phyloP scores from a whole-genome alignment of 129 eudicot genomes.

The Escallonia herrerae region DNA sequence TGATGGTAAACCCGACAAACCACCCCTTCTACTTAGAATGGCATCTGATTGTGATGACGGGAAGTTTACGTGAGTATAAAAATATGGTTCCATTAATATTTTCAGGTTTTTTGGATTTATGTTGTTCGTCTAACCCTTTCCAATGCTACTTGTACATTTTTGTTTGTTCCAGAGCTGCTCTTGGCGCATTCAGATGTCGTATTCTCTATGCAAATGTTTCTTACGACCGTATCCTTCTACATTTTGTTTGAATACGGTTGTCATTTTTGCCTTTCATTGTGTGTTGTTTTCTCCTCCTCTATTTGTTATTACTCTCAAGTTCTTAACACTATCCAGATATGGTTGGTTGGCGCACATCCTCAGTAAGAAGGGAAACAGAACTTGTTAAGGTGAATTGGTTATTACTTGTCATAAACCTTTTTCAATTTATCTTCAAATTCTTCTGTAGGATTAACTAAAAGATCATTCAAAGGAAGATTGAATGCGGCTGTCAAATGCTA shows the following conservation, averaged over 20 bases:
- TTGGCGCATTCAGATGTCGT: slow-evolving; percentile 81
- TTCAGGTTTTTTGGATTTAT: background rate
- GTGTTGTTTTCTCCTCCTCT: background rate
- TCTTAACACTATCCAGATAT: slow-evolving; percentile 60
- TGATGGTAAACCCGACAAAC: slow-evolving; percentile 67
- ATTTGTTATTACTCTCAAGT: background rate
- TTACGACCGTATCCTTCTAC: slow-evolving; percentile 89
- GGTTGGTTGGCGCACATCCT: slow-evolving; percentile 99
- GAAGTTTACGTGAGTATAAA: slow-evolving; percentile 60
- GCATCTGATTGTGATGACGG: slow-evolving; percentile 85
- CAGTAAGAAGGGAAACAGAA: slow-evolving; percentile 90
- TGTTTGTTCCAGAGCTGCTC: slow-evolving; percentile 76
- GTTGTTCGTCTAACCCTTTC: background rate
- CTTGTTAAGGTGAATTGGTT: slow-evolving; percentile 62
- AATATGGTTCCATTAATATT: background rate
- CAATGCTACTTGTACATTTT: slow-evolving; percentile 14
- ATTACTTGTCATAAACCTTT: background rate
- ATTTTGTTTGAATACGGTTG: background rate
- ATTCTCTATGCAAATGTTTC: slow-evolving; percentile 85
- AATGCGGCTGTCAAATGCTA: background rate
- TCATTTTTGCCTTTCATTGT: background rate
- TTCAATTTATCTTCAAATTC: background rate
- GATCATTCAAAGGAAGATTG: background rate
- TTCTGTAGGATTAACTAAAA: background rate
- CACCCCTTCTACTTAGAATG: slow-evolving; percentile 90